Percentiles rank a stretch among this genome's conserved stretches.
phyloP scores from a whole-genome alignment of 495 filamentous ascomycete genomes.

The Massariosphaeria phaeospora region DNA sequence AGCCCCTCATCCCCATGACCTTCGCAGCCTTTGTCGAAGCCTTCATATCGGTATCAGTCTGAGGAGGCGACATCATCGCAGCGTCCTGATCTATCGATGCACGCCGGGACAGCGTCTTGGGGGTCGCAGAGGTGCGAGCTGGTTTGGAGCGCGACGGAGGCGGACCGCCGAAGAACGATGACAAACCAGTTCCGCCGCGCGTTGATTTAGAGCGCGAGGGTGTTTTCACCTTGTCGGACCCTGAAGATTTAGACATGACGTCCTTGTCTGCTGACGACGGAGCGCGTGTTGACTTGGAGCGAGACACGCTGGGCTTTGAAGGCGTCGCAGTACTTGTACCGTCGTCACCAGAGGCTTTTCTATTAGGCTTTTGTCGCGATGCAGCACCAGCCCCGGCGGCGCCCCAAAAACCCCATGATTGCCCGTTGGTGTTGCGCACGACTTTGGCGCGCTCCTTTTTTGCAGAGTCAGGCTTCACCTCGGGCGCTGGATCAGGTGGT shows the following conservation, averaged over 20 bases:
- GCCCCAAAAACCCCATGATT: conserved; percentile 59
- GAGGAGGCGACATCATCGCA: conserved; percentile 49
- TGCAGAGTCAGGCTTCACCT: conserved; percentile 40
- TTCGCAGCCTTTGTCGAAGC: conserved; percentile 54
- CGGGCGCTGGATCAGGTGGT: conserved; percentile 50
- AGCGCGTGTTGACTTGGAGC: conserved; percentile 52
- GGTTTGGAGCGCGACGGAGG: conserved; percentile 51
- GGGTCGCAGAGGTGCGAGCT: conserved; percentile 39
- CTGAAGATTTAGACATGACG: conserved; percentile 49
- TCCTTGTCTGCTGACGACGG: conserved; percentile 48
- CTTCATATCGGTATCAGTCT: conserved; percentile 45
- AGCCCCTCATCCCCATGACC: conserved; percentile 50
- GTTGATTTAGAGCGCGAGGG: conserved; percentile 39
- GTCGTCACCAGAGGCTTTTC: conserved; percentile 27
- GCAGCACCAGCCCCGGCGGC: conserved; percentile 39
- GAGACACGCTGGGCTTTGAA: conserved; percentile 37
- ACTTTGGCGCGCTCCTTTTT: conserved; percentile 59
- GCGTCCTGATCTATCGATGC: conserved; percentile 50
- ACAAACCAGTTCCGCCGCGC: conserved; percentile 48
- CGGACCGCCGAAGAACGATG: conserved; percentile 51
- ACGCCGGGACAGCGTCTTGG: conserved; percentile 35
- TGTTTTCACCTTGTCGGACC: conserved; percentile 51
- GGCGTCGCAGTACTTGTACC: conserved; percentile 24
- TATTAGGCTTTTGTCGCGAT: conserved; percentile 20
- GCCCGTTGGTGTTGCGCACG: conserved; percentile 46